Base-by-base conservation (phyloP, 2,329 filamentous ascomycete genomes). In the Hymenoscyphus occultus region DNA sequence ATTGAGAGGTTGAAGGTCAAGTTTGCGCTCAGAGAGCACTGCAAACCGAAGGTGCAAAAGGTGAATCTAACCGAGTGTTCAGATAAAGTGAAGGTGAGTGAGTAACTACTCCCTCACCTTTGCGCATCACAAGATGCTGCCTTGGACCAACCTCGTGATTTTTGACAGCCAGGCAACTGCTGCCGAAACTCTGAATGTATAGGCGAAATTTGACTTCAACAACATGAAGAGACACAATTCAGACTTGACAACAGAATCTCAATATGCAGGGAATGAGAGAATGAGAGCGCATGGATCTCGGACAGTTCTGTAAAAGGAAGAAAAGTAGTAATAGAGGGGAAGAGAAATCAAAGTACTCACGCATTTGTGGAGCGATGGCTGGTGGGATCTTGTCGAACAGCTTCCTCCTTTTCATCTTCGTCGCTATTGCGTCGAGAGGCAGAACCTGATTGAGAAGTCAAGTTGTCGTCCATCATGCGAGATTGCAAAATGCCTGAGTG, bases 341-440 rank as follows among this genome's bases (percentile, higher is more conserved):
- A 35, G 35, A 35, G 45, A 51, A 22, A 51, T 51, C 10, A n/a
- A 19, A 22, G 19, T 58, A 93, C 92, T 87, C 86, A 95, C 92
- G 89, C 86, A 76, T 91, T 90, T 60, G 86, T 88, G 59, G 90
- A 86, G 64, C 91, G 85, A 74, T 91, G 90, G 72, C 88, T 88
- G 42, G 88, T 87, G n/a, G 86, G 83, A 71, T 89, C 84, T 76
- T 89, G 83, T 69, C 87, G 82, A 73, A 90, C 85, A 68, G 89
- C 86, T 71, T 90, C 87, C 74, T 93, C 90, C 74, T 94, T 93
- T 73, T 96, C 92, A 71, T 94, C 91, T 71, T 94, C 90, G 75
- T 97, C 90, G 62, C 94, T 98, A 76, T 96, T 96, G 70, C 93
- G 90, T 70, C 93, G 86, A 67, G 93, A 95, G 39, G 86, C 88